phyloP scores from a whole-genome alignment of 805 yeast genomes.

The Lachancea nothofagi region DNA sequence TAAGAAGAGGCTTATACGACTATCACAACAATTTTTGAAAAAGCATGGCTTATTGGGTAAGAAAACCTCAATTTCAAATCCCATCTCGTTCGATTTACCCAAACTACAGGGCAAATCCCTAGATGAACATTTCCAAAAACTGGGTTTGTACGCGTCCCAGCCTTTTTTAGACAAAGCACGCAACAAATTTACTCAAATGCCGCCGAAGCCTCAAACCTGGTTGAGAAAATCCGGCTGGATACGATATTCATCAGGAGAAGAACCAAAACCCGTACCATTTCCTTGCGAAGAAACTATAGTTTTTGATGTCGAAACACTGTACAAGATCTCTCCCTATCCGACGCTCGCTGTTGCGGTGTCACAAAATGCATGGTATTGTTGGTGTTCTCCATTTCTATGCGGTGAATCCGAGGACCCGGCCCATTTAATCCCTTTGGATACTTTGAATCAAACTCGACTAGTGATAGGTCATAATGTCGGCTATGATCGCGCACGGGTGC shows the following conservation, averaged over 20 bases:
- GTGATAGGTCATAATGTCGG: constrained; percentile 88
- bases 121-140: constrained; percentile 77
- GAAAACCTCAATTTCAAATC: constrained; percentile 54
- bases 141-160: constrained; percentile 55
- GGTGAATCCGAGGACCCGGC: constrained; percentile 34
- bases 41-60: constrained; percentile 70
- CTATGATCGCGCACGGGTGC: constrained; percentile 80
- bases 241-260: constrained; percentile 51
- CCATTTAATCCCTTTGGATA: constrained; percentile 75
- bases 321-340: constrained; percentile 68
- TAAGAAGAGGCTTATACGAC: constrained; percentile 36
- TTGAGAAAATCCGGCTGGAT: constrained; percentile 70
- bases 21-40: constrained; percentile 56
- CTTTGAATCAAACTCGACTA: constrained; percentile 44
- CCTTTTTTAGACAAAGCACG: constrained; percentile 54
- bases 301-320: constrained; percentile 86
- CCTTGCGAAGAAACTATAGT: constrained; percentile 72
- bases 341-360: constrained; percentile 79
- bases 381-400: constrained; percentile 86
- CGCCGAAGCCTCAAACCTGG: constrained; percentile 49
- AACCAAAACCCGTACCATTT: constrained; percentile 52
- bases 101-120: constrained; percentile 61
- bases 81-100: constrained; percentile 62
- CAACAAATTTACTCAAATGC: constrained; percentile 37
- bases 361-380: constrained; percentile 78